Percentiles rank a stretch among this genome's conserved stretches.
Conservation (phyloP, 441 rosid genomes). For the Bruguiera hainesii region DNA sequence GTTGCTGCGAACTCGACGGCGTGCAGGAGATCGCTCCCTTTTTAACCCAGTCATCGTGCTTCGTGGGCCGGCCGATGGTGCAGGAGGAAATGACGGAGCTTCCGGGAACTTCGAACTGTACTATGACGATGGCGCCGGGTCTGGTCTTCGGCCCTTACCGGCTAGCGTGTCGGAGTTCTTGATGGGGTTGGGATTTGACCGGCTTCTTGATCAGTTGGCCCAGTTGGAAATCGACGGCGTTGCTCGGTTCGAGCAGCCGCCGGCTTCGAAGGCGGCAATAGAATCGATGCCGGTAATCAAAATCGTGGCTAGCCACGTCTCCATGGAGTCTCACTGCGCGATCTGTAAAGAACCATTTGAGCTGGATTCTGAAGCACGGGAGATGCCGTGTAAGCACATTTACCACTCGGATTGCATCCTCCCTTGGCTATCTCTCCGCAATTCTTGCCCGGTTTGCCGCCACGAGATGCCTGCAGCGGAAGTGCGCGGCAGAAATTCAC, state of each 20-base stretch:
- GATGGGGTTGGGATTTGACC: conserved; percentile 62
- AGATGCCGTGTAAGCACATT: conserved; percentile 74
- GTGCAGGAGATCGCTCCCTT: conserved; percentile 49
- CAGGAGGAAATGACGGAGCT: conserved; percentile 18
- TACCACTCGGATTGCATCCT: conserved; percentile 63
- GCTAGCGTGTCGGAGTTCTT: conserved; percentile 55
- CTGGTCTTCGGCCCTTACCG: conserved; percentile 56
- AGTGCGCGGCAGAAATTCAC: conserved; percentile 21
- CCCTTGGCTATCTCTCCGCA: conserved; percentile 62
- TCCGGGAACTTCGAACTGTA: conserved; percentile 43
- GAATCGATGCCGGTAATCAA: conserved; percentile 58
- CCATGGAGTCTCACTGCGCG: conserved; percentile 55
- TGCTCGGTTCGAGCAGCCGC: conserved; percentile 44
- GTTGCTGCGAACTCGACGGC: conserved; percentile 24
- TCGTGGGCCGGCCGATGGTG: conserved; percentile 31
- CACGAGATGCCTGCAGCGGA: conserved; percentile 46
- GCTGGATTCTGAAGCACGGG: conserved; percentile 45
- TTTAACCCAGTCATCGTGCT: conserved; percentile 61
- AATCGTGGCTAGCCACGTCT: conserved; percentile 35
- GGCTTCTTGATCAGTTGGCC: conserved; percentile 56
- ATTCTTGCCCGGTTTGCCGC: conserved; percentile 74
- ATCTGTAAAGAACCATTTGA: conserved; percentile 66
- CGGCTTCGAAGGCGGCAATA: conserved; percentile 58
- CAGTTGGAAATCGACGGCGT: conserved; percentile 46
- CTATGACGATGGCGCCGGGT: conserved; percentile 51